Evolutionary conservation across 306 rosid genomes (phyloP), one percentile per base, ranked within the genome.

Genomic region (Cicer cuneatum): DNA sequence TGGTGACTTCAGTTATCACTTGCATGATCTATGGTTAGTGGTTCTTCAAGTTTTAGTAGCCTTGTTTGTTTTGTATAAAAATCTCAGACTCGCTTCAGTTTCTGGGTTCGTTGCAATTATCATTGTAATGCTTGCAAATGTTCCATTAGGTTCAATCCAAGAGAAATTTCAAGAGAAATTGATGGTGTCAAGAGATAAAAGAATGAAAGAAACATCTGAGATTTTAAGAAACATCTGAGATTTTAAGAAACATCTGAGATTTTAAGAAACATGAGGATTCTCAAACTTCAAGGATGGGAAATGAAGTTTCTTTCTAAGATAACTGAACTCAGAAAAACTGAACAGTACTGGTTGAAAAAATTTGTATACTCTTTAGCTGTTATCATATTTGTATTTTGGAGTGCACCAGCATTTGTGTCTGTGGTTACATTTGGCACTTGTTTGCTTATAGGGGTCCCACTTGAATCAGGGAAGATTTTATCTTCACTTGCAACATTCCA

Each of bases 261-360:
- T 67, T 75, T 89, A 21, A 89, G 83, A 73, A 86, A 80, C 85
- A 84, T 86, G 89, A 78, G 80, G 71, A 83, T 89, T 52, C 87
- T 89, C 62, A 86, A 89, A 60, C 81, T 86, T 9, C 87, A 86
- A 66, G 90, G 85, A 61, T 86, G 93, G 93, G 90, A 86, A 66
- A 86, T 76, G 87, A 89, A 83, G 83, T 86, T 89, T 62, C 59
- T 81, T 11, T 78, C 84, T 0, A 86, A 69, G 60, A 76, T 86
- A 65, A 64, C 56, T 8, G 80, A 78, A 19, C 76, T 82, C 11
- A 80, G 93, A 78, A 57, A 70, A 13, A 60, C 47, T 2, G 90
- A 89, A 58, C 43, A 71, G 40, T 71, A 78, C 0, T 89, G 85
- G 82, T 65, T 89, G 69, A 84, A 41, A 29, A 86, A 49, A 69